Evolutionary conservation across 768 basidiomycete genomes (phyloP).

Genomic region (Serpula lacrymans): DNA sequence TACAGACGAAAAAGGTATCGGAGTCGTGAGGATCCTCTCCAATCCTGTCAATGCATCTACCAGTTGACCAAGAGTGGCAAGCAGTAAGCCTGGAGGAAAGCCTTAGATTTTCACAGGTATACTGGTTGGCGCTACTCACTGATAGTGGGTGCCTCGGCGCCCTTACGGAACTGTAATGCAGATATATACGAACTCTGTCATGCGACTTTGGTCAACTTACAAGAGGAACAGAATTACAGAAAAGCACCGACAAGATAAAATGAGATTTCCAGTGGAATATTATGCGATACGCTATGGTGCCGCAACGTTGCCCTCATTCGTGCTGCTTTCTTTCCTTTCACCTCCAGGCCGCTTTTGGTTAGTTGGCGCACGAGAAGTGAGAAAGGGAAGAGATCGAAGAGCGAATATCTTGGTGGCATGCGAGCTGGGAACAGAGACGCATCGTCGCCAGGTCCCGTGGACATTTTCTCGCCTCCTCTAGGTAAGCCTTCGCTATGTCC

Average conservation of each 20-base stretch:
- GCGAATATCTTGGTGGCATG: slow-evolving; percentile 55
- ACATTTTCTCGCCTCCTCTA: slow-evolving; percentile 3
- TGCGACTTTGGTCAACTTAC: slow-evolving; percentile 2
- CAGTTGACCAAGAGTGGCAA: slow-evolving; percentile 48
- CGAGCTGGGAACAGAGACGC: slow-evolving; percentile 47
- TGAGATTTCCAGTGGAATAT: slow-evolving; percentile 67
- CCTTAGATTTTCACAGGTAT: not conserved
- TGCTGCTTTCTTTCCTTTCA: slow-evolving; percentile 64
- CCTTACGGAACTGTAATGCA: slow-evolving; percentile 45
- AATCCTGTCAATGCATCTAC: slow-evolving; percentile 66
- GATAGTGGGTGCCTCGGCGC: slow-evolving; percentile 55
- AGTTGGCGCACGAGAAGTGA: slow-evolving; percentile 51
- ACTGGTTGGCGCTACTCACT: slow-evolving; percentile 37
- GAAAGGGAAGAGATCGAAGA: slow-evolving; percentile 70
- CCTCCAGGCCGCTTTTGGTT: slow-evolving; percentile 42
- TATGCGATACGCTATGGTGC: slow-evolving; percentile 47
- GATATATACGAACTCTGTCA: slow-evolving; percentile 64
- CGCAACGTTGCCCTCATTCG: slow-evolving; percentile 48
- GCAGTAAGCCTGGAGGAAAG: slow-evolving; percentile 38
- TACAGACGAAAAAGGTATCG: slow-evolving; percentile 67
- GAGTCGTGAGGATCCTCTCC: slow-evolving; percentile 71
- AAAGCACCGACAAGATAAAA: slow-evolving; percentile 52
- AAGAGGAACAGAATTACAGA: not conserved
- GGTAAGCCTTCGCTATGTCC: too few species aligned
- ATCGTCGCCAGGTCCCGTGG: slow-evolving; percentile 34